phyloP scores from a whole-genome alignment of 2,329 filamentous ascomycete species.

The Scytalidium sp. region DNA sequence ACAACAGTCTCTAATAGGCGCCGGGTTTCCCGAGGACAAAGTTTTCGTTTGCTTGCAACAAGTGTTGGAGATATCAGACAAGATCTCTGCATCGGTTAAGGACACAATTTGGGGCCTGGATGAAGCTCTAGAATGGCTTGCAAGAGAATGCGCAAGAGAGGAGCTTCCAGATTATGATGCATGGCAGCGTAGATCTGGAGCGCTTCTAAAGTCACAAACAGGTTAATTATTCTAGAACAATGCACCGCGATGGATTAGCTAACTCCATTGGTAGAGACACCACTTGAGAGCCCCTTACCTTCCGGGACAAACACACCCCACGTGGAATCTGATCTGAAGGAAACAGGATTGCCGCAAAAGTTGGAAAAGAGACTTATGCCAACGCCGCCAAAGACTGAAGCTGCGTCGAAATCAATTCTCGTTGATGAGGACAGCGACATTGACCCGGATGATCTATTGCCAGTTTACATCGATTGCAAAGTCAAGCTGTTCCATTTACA shows the following conservation, averaged over 20 bases:
- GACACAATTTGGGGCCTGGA: conserved; percentile 81
- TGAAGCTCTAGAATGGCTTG: conserved; percentile 86
- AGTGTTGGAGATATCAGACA: conserved; percentile 64
- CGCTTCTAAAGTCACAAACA: conserved; percentile 22
- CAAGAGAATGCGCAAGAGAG: conserved; percentile 66
- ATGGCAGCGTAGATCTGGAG: conserved; percentile 24
- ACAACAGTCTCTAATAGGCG: conserved; percentile 65
- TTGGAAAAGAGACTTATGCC: conserved; percentile 4
- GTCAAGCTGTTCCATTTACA: conserved; percentile 62
- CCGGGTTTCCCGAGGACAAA: conserved; percentile 64
- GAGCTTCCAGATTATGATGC: conserved; percentile 72
- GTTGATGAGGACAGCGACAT: conserved; percentile 65
- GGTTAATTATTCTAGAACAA: conserved; percentile 17
- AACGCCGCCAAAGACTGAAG: conserved; percentile 14
- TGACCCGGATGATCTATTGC: conserved; percentile 71
- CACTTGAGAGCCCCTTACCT: conserved; percentile 24
- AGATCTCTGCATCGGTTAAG: conserved; percentile 52
- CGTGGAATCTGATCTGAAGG: conserved; percentile 24
- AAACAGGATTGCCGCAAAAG: conserved; percentile 14
- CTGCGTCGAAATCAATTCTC: conserved; percentile 12
- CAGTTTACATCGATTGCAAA: conserved; percentile 75
- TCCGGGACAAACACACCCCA: conserved; percentile 28
- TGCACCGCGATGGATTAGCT: conserved; percentile 8
- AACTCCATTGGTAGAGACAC: conserved; percentile 21
- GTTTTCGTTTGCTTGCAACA: conserved; percentile 63